Evolutionary conservation across 1,284 basidiomycete species (phyloP).

Genomic region (Fomitopsis betulina): DNA sequence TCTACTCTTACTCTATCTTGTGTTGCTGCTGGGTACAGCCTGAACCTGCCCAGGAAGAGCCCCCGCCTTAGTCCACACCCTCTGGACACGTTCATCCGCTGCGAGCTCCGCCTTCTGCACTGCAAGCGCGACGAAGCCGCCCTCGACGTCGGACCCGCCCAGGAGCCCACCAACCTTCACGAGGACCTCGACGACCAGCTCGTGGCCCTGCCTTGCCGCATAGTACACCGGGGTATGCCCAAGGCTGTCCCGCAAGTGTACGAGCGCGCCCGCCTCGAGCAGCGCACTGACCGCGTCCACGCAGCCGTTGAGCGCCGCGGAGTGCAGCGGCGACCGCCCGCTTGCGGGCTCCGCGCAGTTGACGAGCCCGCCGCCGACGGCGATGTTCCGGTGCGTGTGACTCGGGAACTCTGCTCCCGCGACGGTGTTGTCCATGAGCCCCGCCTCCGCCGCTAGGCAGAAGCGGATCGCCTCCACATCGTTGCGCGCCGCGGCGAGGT

Average conservation of each 20-base stretch:
- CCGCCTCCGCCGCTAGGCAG: constrained; percentile 40
- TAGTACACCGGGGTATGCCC: constrained; percentile 85
- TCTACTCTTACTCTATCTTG: not conserved
- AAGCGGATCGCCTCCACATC: constrained; percentile 58
- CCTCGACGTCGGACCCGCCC: constrained; percentile 60
- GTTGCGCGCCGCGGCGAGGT: constrained; percentile 69
- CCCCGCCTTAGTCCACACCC: constrained; percentile 50
- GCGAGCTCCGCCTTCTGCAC: constrained; percentile 40
- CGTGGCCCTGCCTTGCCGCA: constrained; percentile 65
- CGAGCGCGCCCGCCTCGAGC: constrained; percentile 78
- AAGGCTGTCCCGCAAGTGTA: constrained; percentile 74
- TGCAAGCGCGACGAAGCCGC: constrained; percentile 50
- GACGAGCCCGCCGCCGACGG: constrained; percentile 58
- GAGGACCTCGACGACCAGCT: constrained; percentile 60
- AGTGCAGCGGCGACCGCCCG: constrained; percentile 76
- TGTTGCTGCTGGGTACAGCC: not conserved
- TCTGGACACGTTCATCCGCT: constrained; percentile 39
- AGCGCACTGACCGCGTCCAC: constrained; percentile 51
- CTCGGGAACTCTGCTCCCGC: constrained; percentile 4
- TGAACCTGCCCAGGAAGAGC: constrained; percentile 10
- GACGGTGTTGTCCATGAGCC: constrained; percentile 9
- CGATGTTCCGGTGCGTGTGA: constrained; percentile 13
- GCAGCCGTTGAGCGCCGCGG: constrained; percentile 73
- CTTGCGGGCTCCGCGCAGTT: constrained; percentile 67
- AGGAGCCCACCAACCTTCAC: constrained; percentile 74